These are phyloP conservation scores for Mediolabrus comicus DNA, from an alignment of 108 stramenopile species.

Conservation along the genomic window DNA sequence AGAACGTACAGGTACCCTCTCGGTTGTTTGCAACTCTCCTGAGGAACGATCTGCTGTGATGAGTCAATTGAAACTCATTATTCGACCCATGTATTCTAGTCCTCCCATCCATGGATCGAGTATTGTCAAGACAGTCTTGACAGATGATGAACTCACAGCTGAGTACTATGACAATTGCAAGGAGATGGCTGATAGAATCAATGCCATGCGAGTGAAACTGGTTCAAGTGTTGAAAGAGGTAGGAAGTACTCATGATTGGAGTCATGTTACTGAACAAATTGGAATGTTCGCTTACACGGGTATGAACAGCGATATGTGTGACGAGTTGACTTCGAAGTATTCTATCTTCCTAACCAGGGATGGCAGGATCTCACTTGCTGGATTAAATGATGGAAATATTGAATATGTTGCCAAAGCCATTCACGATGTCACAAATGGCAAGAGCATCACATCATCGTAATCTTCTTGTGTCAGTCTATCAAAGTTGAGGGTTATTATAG, in stretches of 20 bases:
- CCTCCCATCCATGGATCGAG: constrained; percentile 95
- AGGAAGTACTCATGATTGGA: constrained; percentile 90
- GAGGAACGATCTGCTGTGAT: constrained; percentile 84
- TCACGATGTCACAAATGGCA: constrained; percentile 89
- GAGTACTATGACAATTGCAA: constrained; percentile 91
- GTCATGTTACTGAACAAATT: constrained; percentile 95
- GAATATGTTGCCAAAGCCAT: constrained; percentile 92
- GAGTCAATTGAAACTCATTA: constrained; percentile 91
- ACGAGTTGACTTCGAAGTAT: constrained; percentile 79
- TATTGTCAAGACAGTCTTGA: constrained; percentile 92
- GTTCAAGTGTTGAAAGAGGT: constrained; percentile 74
- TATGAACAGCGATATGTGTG: constrained; percentile 91
- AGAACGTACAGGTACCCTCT: constrained; percentile 93
- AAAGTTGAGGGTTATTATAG: background rate
- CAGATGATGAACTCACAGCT: constrained; percentile 63
- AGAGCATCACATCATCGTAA: constrained; percentile 56
- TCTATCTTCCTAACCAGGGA: constrained; percentile 94
- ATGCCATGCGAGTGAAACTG: constrained; percentile 78
- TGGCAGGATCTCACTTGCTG: constrained; percentile 98
- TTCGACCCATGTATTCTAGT: constrained; percentile 96
- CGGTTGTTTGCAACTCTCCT: constrained; percentile 75
- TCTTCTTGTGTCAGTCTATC: background rate
- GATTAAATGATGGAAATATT: constrained; percentile 93
- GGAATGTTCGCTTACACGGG: constrained; percentile 99
- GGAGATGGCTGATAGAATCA: constrained; percentile 94